These are phyloP conservation scores for Pythium rishiriense DNA, from an alignment of 352 stramenopile genomes.

Conservation along the genomic window DNA sequence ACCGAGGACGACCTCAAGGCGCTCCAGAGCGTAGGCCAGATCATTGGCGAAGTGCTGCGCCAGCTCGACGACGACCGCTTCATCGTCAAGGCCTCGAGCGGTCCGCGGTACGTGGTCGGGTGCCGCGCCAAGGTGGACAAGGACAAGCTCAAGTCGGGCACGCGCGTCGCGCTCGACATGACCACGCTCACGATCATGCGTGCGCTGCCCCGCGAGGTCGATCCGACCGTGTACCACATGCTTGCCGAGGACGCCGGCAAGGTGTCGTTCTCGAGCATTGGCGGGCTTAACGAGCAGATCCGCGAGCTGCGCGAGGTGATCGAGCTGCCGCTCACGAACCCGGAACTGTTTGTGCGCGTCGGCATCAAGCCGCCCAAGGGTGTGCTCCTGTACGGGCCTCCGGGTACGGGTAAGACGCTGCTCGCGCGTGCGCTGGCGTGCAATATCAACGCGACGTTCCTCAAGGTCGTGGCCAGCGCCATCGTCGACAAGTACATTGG, in stretches of 20 bases:
- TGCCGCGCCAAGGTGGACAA: slow-evolving; percentile 95
- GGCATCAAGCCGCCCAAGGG: slow-evolving; percentile 99
- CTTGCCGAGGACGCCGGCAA: slow-evolving; percentile 97
- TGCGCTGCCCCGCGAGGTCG: slow-evolving; percentile 97
- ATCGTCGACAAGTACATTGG: slow-evolving; percentile 99
- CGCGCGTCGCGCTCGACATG: slow-evolving; percentile 98
- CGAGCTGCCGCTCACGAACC: slow-evolving; percentile 99
- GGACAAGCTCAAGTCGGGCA: slow-evolving; percentile 96
- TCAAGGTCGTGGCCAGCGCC: slow-evolving; percentile 99
- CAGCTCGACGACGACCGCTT: slow-evolving; percentile 98
- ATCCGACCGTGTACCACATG: slow-evolving; percentile 99
- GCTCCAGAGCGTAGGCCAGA: slow-evolving; percentile 97
- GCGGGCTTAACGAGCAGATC: slow-evolving; percentile 99
- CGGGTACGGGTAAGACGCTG: slow-evolving; percentile 99
- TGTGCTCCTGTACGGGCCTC: slow-evolving; percentile 98
- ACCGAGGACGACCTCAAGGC: slow-evolving; percentile 99
- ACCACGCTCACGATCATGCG: slow-evolving; percentile 99
- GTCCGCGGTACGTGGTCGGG: slow-evolving; percentile 98
- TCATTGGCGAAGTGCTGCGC: slow-evolving; percentile 99
- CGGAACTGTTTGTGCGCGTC: slow-evolving; percentile 97
- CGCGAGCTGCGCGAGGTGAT: slow-evolving; percentile 96
- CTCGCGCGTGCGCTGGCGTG: slow-evolving; percentile 97
- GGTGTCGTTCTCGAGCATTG: slow-evolving; percentile 97
- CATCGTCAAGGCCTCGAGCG: slow-evolving; percentile 98
- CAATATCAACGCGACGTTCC: slow-evolving; percentile 99